Conservation (phyloP, 2,329 filamentous ascomycete genomes). For the Sporothrix schenckii region DNA sequence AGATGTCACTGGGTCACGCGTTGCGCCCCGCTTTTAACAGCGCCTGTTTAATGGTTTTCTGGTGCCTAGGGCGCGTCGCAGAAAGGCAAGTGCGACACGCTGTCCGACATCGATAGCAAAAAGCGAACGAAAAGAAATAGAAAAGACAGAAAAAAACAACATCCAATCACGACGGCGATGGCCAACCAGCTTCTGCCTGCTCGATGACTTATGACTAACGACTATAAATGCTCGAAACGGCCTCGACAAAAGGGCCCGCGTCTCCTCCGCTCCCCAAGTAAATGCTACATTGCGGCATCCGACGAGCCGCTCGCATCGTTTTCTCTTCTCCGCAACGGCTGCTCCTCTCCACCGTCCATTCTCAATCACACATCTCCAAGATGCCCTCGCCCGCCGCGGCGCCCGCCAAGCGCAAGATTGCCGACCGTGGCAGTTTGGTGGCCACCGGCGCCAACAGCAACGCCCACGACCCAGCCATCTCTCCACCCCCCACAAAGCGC, state of each 20-base stretch:
- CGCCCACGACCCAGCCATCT: constrained; percentile 49
- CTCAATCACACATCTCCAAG: not conserved
- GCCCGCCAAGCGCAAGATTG: constrained; percentile 5
- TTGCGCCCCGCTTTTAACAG: constrained; percentile 18
- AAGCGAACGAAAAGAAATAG: not conserved
- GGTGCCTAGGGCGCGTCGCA: not conserved
- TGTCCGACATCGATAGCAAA: constrained; percentile 2
- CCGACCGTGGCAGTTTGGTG: not conserved
- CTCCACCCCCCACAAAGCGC: constrained; percentile 58
- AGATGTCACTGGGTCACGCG: constrained; percentile 20
- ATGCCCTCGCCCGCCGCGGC: constrained; percentile 1
- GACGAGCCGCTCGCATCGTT: not conserved
- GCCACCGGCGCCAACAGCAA: not conserved
- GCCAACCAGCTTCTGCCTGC: not conserved
- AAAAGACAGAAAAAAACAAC: not conserved
- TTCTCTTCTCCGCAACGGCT: not conserved
- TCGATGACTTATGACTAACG: not conserved
- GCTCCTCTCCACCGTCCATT: not conserved
- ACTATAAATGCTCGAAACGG: not conserved
- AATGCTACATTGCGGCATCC: not conserved
- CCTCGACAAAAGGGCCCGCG: not conserved
- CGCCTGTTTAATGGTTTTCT: not conserved
- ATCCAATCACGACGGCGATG: not conserved
- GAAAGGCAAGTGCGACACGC: not conserved
- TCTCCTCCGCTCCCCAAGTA: not conserved